phyloP scores from a whole-genome alignment of 768 basidiomycete species.

The Gloeostereum incarnatum region DNA sequence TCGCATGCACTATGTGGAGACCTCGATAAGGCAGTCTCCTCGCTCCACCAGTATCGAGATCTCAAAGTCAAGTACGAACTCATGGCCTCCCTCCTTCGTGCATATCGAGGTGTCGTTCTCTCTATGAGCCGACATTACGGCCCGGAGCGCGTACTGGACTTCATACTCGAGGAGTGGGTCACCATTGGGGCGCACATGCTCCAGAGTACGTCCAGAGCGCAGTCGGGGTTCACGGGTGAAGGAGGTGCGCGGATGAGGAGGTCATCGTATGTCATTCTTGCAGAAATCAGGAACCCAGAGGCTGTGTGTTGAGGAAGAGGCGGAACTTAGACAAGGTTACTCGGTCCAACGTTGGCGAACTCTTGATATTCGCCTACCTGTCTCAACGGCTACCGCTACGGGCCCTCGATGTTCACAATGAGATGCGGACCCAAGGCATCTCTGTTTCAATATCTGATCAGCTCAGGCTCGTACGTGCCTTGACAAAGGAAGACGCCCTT shows the following conservation, averaged over 20 bases:
- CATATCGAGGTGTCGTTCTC: slow-evolving; percentile 27
- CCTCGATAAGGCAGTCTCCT: slow-evolving; percentile 20
- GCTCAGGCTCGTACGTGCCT: slow-evolving; percentile 28
- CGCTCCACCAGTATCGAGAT: slow-evolving; percentile 16
- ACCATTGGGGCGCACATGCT: slow-evolving; percentile 11
- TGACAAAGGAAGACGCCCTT: slow-evolving; percentile 29
- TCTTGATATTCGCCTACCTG: slow-evolving; percentile 33
- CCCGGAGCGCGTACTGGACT: slow-evolving; percentile 22
- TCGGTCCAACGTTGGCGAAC: slow-evolving; percentile 21
- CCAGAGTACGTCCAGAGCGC: slow-evolving; percentile 10
- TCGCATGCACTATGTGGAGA: slow-evolving; percentile 26
- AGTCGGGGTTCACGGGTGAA: slow-evolving; percentile 1
- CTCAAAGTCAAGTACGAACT: slow-evolving; percentile 12
- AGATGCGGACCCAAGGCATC: slow-evolving; percentile 27
- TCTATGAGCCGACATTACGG: slow-evolving; percentile 23
- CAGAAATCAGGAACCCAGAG: slow-evolving; percentile 22
- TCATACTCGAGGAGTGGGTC: slow-evolving; percentile 29
- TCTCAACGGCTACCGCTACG: slow-evolving; percentile 19
- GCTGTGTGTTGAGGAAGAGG: slow-evolving; percentile 13
- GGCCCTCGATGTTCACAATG: slow-evolving; percentile 28
- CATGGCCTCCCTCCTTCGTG: slow-evolving; percentile 13
- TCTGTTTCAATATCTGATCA: slow-evolving; percentile 17
- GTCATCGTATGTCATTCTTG: slow-evolving; percentile 16
- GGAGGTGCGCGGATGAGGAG: slow-evolving; percentile 17
- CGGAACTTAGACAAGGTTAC: slow-evolving; percentile 16